phyloP scores from a whole-genome alignment of 768 basidiomycete species.

The Auriscalpium orientale region DNA sequence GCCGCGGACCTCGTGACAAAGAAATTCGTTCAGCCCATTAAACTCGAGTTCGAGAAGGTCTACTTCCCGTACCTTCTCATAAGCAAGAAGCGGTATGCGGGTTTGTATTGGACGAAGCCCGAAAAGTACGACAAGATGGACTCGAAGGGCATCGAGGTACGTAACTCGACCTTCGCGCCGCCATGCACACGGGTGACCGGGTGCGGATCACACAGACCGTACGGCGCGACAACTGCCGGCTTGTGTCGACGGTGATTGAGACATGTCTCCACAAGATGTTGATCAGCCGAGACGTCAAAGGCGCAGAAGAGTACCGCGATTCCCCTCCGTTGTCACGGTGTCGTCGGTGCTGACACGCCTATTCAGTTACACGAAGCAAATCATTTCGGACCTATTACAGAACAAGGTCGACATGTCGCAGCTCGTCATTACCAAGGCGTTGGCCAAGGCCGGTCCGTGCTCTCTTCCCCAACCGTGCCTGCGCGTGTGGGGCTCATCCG shows the following conservation, averaged over 20 bases:
- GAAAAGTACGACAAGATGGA: constrained; percentile 99
- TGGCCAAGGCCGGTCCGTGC: constrained; percentile 71
- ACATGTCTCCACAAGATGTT: constrained; percentile 98
- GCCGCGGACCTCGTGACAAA: constrained; percentile 87
- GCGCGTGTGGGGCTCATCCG: too few species aligned
- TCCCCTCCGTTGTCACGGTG: neutral
- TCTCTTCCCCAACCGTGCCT: neutral
- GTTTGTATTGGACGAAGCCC: constrained; percentile 91
- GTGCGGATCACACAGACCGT: constrained; percentile 62
- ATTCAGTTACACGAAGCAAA: constrained; percentile 82
- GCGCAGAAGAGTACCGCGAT: constrained; percentile 73
- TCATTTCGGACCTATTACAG: constrained; percentile 88
- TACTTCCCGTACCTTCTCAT: constrained; percentile 98
- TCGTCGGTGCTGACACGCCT: neutral
- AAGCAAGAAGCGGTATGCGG: constrained; percentile 98
- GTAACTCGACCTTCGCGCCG: constrained; percentile 13
- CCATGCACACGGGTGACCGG: neutral
- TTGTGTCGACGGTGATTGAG: constrained; percentile 96
- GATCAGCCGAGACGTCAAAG: constrained; percentile 89
- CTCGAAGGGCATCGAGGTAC: constrained; percentile 95
- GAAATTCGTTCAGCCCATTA: constrained; percentile 93
- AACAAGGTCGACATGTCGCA: constrained; percentile 99
- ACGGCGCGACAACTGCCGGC: constrained; percentile 95
- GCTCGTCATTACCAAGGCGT: constrained; percentile 95
- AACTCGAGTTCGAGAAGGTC: constrained; percentile 98